Percentiles rank a stretch among this genome's conserved stretches.
Conservation (phyloP, 805 yeast genomes). For the Suhomyces faveliae region DNA sequence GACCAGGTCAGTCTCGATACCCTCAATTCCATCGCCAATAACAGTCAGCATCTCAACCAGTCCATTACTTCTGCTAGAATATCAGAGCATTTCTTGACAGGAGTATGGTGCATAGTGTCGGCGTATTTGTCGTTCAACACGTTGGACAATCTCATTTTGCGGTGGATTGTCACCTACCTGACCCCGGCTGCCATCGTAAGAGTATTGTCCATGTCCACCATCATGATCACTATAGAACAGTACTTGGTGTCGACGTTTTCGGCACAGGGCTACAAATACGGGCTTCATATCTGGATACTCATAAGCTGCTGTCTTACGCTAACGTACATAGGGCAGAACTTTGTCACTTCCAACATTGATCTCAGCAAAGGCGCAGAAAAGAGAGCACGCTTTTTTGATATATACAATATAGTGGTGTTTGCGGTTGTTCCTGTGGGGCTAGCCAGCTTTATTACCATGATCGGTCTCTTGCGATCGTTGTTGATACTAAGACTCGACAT, state of each 20-base stretch:
- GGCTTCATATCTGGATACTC: constrained; percentile 86
- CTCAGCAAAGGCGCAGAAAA: constrained; percentile 41
- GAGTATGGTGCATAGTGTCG: constrained; percentile 90
- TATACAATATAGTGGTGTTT: constrained; percentile 86
- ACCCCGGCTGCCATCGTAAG: constrained; percentile 85
- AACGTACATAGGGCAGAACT: constrained; percentile 80
- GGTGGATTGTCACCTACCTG: constrained; percentile 92
- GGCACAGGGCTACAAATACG: constrained; percentile 68
- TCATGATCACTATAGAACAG: constrained; percentile 69
- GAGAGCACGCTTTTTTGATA: constrained; percentile 69
- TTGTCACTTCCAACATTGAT: constrained; percentile 75
- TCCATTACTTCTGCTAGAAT: constrained; percentile 58
- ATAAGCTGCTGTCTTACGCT: constrained; percentile 83
- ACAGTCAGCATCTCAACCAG: constrained; percentile 4
- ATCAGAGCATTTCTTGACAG: constrained; percentile 77
- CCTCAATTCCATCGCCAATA: constrained; percentile 1
- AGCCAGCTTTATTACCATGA: constrained; percentile 91
- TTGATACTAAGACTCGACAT: constrained; percentile 71
- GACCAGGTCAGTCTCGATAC: background rate
- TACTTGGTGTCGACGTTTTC: constrained; percentile 60
- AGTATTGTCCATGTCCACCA: constrained; percentile 76
- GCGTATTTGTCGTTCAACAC: constrained; percentile 81
- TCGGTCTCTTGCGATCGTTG: constrained; percentile 72
- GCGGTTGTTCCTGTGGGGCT: constrained; percentile 98
- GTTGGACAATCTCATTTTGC: constrained; percentile 82